A percentile compares a stretch with the other conserved stretches of the same genome.
Conservation (phyloP, 495 filamentous ascomycete genomes). For the Penicillium nucicola region DNA sequence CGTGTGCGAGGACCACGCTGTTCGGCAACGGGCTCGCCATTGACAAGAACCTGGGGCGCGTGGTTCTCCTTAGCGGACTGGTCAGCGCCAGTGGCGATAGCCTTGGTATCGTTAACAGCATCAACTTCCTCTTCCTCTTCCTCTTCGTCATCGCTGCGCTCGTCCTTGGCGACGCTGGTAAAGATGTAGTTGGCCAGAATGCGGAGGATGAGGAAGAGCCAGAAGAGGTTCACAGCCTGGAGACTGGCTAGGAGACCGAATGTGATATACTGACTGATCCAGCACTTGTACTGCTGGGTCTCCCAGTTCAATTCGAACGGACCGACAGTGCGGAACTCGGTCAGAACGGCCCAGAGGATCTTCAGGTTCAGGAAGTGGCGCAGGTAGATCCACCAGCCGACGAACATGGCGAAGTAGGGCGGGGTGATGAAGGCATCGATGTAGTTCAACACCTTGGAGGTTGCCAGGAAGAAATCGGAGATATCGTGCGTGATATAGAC, state of each 20-base stretch:
- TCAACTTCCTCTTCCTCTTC: constrained; percentile 42
- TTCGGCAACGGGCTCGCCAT: constrained; percentile 34
- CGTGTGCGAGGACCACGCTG: constrained; percentile 22
- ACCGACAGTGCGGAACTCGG: constrained; percentile 84
- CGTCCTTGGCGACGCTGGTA: constrained; percentile 48
- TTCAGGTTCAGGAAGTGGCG: constrained; percentile 88
- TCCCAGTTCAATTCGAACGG: constrained; percentile 87
- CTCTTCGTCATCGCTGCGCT: constrained; percentile 61
- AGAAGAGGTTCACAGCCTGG: constrained; percentile 82
- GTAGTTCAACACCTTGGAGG: constrained; percentile 93
- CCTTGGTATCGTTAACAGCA: constrained; percentile 18
- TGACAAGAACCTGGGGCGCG: constrained; percentile 36
- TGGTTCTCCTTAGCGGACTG: constrained; percentile 32
- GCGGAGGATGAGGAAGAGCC: constrained; percentile 77
- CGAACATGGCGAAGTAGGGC: constrained; percentile 84
- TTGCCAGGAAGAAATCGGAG: constrained; percentile 94
- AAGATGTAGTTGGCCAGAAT: constrained; percentile 62
- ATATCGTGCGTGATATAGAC: constrained; percentile 98
- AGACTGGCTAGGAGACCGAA: constrained; percentile 66
- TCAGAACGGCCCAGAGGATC: constrained; percentile 82
- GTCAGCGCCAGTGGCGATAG: constrained; percentile 31
- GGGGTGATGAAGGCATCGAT: constrained; percentile 70
- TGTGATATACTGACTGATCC: constrained; percentile 71
- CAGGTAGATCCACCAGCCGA: constrained; percentile 84
- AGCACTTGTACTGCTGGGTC: constrained; percentile 78